Percentiles rank a stretch among this genome's conserved stretches.
Evolutionary conservation across 768 basidiomycete species (phyloP).

Genomic region (Leccinum fibrillosum): DNA sequence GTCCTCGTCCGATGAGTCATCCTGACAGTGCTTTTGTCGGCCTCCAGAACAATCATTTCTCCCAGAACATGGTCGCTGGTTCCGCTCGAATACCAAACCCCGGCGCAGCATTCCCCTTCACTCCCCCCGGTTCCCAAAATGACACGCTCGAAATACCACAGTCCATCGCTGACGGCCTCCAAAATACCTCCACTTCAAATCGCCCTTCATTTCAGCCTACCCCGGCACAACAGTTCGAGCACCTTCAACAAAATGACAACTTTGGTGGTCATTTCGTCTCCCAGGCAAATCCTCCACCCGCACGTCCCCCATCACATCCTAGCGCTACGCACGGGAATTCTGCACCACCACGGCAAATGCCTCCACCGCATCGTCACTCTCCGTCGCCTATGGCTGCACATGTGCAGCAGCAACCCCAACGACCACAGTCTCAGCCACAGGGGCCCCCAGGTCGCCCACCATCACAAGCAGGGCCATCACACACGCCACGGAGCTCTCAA

Average conservation of each 20-base stretch:
- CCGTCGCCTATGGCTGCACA: slow-evolving; percentile 42
- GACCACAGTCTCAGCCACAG: slow-evolving; percentile 63
- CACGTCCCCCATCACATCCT: slow-evolving; percentile 46
- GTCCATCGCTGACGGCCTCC: slow-evolving; percentile 38
- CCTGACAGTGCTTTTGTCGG: slow-evolving; percentile 46
- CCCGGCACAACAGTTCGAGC: slow-evolving; percentile 61
- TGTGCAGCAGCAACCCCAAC: slow-evolving; percentile 38
- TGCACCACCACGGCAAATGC: slow-evolving; percentile 32
- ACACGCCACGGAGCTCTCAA: slow-evolving; percentile 44
- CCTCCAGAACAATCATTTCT: slow-evolving; percentile 37
- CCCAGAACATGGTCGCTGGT: slow-evolving; percentile 30
- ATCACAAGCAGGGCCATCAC: slow-evolving; percentile 46
- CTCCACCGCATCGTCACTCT: slow-evolving; percentile 42
- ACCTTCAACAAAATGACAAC: slow-evolving; percentile 44
- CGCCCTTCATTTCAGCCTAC: slow-evolving; percentile 50
- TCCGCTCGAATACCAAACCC: slow-evolving; percentile 34
- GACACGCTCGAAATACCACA: slow-evolving; percentile 45
- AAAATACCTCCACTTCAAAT: slow-evolving; percentile 34
- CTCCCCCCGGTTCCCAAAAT: slow-evolving; percentile 49
- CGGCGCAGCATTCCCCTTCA: slow-evolving; percentile 40
- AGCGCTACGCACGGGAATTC: slow-evolving; percentile 28
- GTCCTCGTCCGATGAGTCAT: slow-evolving; percentile 40
- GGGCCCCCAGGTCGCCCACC: slow-evolving; percentile 46
- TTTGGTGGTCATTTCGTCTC: slow-evolving; percentile 34
- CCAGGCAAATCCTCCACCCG: slow-evolving; percentile 38